phyloP scores from a whole-genome alignment of 2,329 filamentous ascomycete genomes.

The Falciphora oryzae region DNA sequence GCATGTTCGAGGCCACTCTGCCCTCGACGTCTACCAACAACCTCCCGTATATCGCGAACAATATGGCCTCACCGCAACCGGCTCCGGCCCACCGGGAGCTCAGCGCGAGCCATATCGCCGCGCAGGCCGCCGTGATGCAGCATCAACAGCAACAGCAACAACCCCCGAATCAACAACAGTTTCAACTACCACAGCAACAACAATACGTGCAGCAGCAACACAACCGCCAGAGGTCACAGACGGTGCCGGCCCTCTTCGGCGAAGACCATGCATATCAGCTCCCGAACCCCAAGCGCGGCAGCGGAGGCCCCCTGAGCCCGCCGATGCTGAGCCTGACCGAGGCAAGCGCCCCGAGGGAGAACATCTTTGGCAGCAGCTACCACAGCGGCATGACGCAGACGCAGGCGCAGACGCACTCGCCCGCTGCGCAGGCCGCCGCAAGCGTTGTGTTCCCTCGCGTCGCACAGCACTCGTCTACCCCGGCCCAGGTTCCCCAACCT shows the following conservation, averaged over 20 bases:
- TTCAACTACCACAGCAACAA: slow-evolving; percentile 51
- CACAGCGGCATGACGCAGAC: slow-evolving; percentile 54
- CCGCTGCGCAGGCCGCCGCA: slow-evolving; percentile 64
- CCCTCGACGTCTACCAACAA: slow-evolving; percentile 56
- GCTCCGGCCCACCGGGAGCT: slow-evolving; percentile 30
- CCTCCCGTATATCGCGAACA: slow-evolving; percentile 39
- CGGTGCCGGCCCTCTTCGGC: slow-evolving; percentile 54
- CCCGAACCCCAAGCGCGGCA: slow-evolving; percentile 32
- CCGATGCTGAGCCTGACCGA: slow-evolving; percentile 60
- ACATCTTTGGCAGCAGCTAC: slow-evolving; percentile 45
- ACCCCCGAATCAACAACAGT: slow-evolving; percentile 49
- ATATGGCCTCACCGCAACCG: slow-evolving; percentile 29
- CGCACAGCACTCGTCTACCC: slow-evolving; percentile 42
- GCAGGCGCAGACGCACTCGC: slow-evolving; percentile 46
- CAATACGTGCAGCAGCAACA: slow-evolving; percentile 30
- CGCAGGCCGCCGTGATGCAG: slow-evolving; percentile 69
- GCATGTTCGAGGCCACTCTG: slow-evolving; percentile 69
- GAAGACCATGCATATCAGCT: slow-evolving; percentile 28
- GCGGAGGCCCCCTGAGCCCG: slow-evolving; percentile 50
- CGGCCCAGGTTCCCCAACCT: slow-evolving; percentile 20
- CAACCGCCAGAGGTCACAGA: slow-evolving; percentile 65
- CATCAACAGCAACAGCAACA: slow-evolving; percentile 59
- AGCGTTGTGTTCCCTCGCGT: slow-evolving; percentile 69
- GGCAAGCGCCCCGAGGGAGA: slow-evolving; percentile 56
- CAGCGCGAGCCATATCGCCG: slow-evolving; percentile 71